A percentile compares a stretch with the other conserved stretches of the same genome.
These are phyloP conservation scores for Fusarium algeriense DNA, from an alignment of 2,329 filamentous ascomycete genomes.

Conservation along the genomic window DNA sequence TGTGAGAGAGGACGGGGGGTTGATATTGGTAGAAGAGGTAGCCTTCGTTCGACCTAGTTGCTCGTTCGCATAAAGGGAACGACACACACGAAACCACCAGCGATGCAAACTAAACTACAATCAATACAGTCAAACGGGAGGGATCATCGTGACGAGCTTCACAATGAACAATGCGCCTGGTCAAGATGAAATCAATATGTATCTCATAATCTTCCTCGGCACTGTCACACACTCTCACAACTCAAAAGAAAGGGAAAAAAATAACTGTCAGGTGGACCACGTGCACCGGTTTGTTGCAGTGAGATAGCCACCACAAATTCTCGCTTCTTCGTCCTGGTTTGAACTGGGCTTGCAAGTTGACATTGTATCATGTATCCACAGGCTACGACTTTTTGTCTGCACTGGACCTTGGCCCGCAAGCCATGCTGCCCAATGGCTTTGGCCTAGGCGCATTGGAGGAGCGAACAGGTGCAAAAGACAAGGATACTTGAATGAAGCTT, in stretches of 20 bases:
- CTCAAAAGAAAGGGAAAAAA: constrained; percentile 7
- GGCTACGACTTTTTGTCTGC: constrained; percentile 36
- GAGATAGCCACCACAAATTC: constrained; percentile 19
- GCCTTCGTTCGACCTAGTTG: constrained; percentile 16
- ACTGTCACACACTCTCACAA: constrained; percentile 23
- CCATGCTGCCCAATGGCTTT: constrained; percentile 36
- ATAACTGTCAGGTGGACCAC: constrained; percentile 20
- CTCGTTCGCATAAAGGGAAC: constrained; percentile 27
- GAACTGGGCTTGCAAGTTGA: constrained; percentile 22
- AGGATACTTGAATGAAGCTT: constrained; percentile 24
- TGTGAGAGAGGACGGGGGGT: constrained; percentile 19
- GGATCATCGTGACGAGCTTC: neutral
- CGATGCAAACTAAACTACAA: constrained; percentile 9
- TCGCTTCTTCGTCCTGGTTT: constrained; percentile 16
- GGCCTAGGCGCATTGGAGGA: constrained; percentile 27
- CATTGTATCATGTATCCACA: constrained; percentile 25
- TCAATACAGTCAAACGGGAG: constrained; percentile 10
- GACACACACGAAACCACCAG: constrained; percentile 15
- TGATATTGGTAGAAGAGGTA: constrained; percentile 5
- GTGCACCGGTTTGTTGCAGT: constrained; percentile 28
- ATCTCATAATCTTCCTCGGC: constrained; percentile 18
- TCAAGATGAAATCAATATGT: constrained; percentile 27
- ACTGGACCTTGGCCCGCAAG: constrained; percentile 39
- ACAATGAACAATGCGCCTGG: constrained; percentile 19
- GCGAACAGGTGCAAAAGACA: constrained; percentile 30